Base-by-base conservation (phyloP, 1,139 yeast species). In the Yarrowia galli region DNA sequence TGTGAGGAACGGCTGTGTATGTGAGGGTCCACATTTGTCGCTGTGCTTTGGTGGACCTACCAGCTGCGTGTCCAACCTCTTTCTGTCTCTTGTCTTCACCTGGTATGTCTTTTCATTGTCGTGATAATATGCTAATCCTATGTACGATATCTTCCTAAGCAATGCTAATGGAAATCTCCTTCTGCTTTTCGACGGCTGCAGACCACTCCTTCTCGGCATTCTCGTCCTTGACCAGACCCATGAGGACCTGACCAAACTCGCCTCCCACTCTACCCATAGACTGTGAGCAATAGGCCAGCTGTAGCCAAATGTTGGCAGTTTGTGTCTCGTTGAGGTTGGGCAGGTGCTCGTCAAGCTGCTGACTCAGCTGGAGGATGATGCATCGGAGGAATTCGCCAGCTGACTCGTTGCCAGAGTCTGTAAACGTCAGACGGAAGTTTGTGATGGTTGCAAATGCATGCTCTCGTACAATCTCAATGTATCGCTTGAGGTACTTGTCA, bases 391-490 rank as follows among this genome's bases (percentile, higher is more conserved):
- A 65, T 9, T 32, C 54, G 35, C 61, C 48, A 6, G 58, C 46
- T 18, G 67, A 67, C 53, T 63, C 69, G 22, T 64, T 67, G 40
- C 68, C 51, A n/a, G 68, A 68, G 10, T 69, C 73, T 6, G 84
- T 84, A 73, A 91, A 90, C 0, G 90, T 84, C 9, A 91, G 85
- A 68, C 83, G 82, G 75, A 84, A 89, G 12, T 89, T 86, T 58
- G 90, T 85, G 6, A 91, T 81, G 0, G 96, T 86, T 42, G 88
- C 89, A 76, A 88, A 90, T 16, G 91, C 86, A 72, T 87, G 89
- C 75, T 93, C 98, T 75, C 99, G 82, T 70, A 91, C 87, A 5
- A 91, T 86, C 76, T 95, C 98, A 60, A 92, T 84, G 73, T 85
- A 89, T 71, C 97, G 81, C 73, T 92, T 92, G 68, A 92, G 80